Conservation (phyloP, 2,329 filamentous ascomycete species). For the Lachnum nothofagi region DNA sequence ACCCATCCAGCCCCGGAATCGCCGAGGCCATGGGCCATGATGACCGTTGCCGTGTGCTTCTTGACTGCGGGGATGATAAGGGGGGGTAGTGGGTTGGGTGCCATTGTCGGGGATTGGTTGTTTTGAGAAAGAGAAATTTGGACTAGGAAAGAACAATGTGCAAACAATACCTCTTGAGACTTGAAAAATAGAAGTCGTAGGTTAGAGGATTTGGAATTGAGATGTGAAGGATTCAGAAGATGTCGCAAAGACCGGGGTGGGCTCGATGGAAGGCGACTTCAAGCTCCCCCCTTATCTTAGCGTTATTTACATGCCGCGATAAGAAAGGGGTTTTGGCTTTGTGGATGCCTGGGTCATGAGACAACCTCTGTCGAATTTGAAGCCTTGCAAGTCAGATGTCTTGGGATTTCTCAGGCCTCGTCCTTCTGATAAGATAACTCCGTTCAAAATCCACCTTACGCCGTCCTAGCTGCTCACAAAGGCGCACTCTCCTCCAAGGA, state of each 20-base stretch:
- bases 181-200: not conserved
- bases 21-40: conserved; percentile 88
- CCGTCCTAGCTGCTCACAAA: not conserved
- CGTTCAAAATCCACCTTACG: too few relatives aligned
- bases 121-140: not conserved
- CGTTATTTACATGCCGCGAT: conserved; percentile 16
- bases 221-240: too few relatives aligned
- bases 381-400: too few relatives aligned
- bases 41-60: conserved; percentile 88
- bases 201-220: not conserved
- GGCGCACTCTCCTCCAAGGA: not conserved
- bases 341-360: conserved; percentile 9
- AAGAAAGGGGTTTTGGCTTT: conserved; percentile 3
- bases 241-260: not conserved
- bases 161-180: too few relatives aligned
- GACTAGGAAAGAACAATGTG: too few relatives aligned
- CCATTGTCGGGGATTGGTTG: conserved; percentile 22
- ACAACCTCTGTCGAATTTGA: conserved; percentile 1
- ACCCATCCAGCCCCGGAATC: conserved; percentile 78
- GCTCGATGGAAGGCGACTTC: too few relatives aligned
- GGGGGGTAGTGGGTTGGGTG: conserved; percentile 31
- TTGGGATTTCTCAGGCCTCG: too few relatives aligned
- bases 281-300: conserved; percentile 15
- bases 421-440: too few relatives aligned
- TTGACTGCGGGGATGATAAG: conserved; percentile 73